Conservation (phyloP, 805 yeast genomes). For the Candida verbasci region DNA sequence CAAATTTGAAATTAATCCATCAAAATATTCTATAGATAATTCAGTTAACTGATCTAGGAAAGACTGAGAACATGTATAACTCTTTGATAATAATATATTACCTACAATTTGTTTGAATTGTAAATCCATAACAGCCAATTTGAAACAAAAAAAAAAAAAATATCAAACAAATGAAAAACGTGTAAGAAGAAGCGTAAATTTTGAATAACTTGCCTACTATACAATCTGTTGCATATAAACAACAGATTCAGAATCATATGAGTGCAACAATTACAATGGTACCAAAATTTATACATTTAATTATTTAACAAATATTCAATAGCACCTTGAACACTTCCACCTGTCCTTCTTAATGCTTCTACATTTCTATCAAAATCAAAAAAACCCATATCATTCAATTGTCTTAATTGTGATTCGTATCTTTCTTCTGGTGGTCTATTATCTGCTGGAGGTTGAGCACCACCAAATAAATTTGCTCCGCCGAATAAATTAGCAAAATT, state of each 20-base stretch:
- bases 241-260: too few relatives aligned
- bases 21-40: conserved; percentile 25
- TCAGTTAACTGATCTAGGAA: conserved; percentile 26
- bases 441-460: conserved; percentile 32
- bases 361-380: conserved; percentile 90
- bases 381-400: conserved; percentile 56
- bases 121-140: conserved; percentile 8
- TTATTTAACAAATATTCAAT: conserved; percentile 66
- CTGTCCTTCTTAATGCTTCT: conserved; percentile 87
- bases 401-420: conserved; percentile 40
- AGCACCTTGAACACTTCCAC: conserved; percentile 97
- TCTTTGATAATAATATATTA: conserved; percentile 11
- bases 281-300: conserved; percentile 6
- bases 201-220: too few relatives aligned
- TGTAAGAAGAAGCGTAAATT: too few relatives aligned
- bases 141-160: background rate
- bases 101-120: conserved; percentile 7
- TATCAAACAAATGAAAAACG: too few relatives aligned
- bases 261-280: too few relatives aligned
- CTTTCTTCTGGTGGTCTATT: conserved; percentile 44
- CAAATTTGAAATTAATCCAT: conserved; percentile 35
- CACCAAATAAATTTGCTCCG: conserved; percentile 42
- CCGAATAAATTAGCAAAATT: conserved; percentile 38
- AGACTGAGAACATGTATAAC: conserved; percentile 20
- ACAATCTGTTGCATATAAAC: too few relatives aligned